These are phyloP conservation scores for Citrus trifoliata DNA, from an alignment of 345 rosid species.

Conservation along the genomic window DNA sequence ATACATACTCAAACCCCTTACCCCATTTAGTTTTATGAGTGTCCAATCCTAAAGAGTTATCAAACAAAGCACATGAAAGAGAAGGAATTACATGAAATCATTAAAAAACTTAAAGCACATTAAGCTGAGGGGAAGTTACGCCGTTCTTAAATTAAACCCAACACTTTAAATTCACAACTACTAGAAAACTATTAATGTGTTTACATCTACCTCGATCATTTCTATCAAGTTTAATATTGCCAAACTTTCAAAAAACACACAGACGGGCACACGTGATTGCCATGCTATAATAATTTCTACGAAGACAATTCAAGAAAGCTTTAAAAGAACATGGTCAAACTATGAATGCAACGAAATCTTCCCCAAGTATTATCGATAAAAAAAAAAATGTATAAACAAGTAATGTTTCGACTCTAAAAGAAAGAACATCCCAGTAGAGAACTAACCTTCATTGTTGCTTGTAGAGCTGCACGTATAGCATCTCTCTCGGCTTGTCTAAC, in stretches of 20 bases:
- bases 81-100: not conserved
- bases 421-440: not conserved
- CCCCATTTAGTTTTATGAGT: not conserved
- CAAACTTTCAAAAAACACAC: not conserved
- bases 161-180: not conserved
- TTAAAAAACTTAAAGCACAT: not conserved
- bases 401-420: not conserved
- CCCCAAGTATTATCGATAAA: not conserved
- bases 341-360: not conserved
- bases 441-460: slow-evolving; percentile 87
- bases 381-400: not conserved
- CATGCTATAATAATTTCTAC: not conserved
- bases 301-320: not conserved
- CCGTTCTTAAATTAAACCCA: not conserved
- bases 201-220: not conserved
- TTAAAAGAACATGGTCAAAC: not conserved
- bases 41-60: not conserved
- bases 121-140: no score
- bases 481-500: slow-evolving; percentile 98
- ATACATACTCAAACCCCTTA: not conserved
- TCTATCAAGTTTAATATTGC: not conserved
- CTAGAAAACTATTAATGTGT: not conserved
- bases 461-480: slow-evolving; percentile 92
- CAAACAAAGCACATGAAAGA: not conserved
- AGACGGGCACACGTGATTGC: not conserved